These are phyloP conservation scores for Curvularia sp. DNA, from an alignment of 2,329 filamentous ascomycete genomes.

Conservation along the genomic window DNA sequence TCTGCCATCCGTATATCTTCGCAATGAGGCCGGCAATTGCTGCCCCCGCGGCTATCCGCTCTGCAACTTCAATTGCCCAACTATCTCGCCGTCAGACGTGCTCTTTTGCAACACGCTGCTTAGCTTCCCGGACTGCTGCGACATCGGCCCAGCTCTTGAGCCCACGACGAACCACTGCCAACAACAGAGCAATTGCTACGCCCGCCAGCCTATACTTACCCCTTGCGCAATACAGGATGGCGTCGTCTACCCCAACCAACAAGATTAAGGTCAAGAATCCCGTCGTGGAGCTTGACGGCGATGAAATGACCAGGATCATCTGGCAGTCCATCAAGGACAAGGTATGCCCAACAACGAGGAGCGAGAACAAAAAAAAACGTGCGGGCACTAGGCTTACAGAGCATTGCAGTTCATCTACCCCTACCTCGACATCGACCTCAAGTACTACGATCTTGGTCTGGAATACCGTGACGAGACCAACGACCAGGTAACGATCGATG, in stretches of 20 bases:
- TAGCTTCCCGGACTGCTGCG: constrained; percentile 37
- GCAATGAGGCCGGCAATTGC: constrained; percentile 43
- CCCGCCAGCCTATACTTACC: constrained; percentile 16
- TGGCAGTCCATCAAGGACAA: constrained; percentile 99
- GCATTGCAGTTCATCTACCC: constrained; percentile 79
- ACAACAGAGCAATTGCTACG: constrained; percentile 12
- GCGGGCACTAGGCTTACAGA: constrained; percentile 12
- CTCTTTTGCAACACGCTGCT: constrained; percentile 42
- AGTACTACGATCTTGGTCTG: constrained; percentile 95
- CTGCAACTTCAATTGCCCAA: constrained; percentile 31
- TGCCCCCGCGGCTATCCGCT: constrained; percentile 38
- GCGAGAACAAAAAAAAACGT: background rate
- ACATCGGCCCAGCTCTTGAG: constrained; percentile 32
- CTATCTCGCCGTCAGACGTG: constrained; percentile 32
- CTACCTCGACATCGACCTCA: constrained; percentile 96
- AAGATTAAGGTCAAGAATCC: constrained; percentile 99
- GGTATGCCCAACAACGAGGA: constrained; percentile 46
- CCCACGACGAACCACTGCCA: constrained; percentile 26
- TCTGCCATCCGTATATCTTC: constrained; percentile 15
- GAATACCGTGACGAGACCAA: constrained; percentile 95
- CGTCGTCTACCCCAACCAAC: constrained; percentile 74
- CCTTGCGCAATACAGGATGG: constrained; percentile 43
- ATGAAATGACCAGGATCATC: constrained; percentile 97
- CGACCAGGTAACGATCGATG: constrained; percentile 93
- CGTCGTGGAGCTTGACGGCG: constrained; percentile 94